Evolutionary conservation across 2,329 filamentous ascomycete species (phyloP).

Genomic region (Sporothrix curviconia): DNA sequence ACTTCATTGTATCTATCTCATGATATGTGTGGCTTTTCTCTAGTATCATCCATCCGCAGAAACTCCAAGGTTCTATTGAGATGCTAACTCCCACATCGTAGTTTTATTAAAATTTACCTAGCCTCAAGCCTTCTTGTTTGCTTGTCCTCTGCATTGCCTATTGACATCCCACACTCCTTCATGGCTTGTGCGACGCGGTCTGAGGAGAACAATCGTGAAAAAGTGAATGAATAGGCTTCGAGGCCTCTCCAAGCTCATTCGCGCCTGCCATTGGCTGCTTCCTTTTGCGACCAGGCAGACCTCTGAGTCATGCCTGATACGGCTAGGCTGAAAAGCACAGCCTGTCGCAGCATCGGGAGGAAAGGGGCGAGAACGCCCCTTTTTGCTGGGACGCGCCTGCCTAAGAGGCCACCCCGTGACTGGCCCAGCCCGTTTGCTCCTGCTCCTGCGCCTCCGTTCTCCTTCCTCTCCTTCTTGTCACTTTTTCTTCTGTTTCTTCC

Average conservation of each 20-base stretch:
- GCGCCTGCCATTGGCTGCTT: not conserved
- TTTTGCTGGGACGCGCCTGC: not conserved
- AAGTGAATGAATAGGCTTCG: too few species aligned
- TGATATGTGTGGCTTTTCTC: not conserved
- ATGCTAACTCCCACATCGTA: too few species aligned
- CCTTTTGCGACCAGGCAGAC: not conserved
- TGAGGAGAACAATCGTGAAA: too few species aligned
- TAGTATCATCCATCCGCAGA: not conserved
- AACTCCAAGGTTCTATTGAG: not conserved
- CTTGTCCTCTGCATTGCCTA: too few species aligned
- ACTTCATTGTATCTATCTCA: too few species aligned
- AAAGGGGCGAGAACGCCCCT: not conserved
- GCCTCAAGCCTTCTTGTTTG: too few species aligned
- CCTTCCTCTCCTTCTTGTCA: constrained; percentile 12
- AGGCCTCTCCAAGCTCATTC: not conserved
- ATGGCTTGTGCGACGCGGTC: too few species aligned
- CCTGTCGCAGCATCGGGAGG: too few species aligned
- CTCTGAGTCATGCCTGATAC: not conserved
- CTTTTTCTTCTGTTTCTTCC: constrained; percentile 14
- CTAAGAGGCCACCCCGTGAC: too few species aligned
- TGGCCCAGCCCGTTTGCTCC: not conserved
- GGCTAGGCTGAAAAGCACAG: too few species aligned
- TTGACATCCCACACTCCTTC: too few species aligned
- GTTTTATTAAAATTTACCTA: too few species aligned
- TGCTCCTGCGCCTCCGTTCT: constrained; percentile 1